Evolutionary conservation across 1,139 yeast species (phyloP), one percentile per base, ranked within the genome.

Genomic region (Chernovozyma aurita): DNA sequence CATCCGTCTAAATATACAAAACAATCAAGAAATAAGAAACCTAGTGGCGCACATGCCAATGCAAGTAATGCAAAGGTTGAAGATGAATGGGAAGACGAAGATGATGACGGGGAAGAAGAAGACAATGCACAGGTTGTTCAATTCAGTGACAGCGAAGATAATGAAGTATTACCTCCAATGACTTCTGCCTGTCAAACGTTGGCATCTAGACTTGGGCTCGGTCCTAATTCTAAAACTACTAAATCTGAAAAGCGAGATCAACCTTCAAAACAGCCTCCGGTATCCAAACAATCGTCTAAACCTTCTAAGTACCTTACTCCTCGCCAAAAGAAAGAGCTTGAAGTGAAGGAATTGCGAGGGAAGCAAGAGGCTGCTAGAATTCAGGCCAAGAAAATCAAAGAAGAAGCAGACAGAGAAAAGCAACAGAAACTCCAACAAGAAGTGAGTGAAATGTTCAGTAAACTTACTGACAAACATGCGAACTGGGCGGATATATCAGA

Each of bases 401-500:
- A 30, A 11, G 32, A 28, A 31, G 45, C 41, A 12, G 49, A 47
- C 18, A 38, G 43, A 25, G 50, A 43, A 33, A 46, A 44, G 33
- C 59, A 53, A n/a, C 57, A 52, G 18, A 39, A 50, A 31, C 45
- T 52, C 24, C 46, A 56, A 37, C 49, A 51, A 24, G 69, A 63
- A 35, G 55, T 64, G 15, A 49, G 53, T 24, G 53, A 52, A 28
- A 52, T 64, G 52, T 52, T 63, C 31, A 59, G 54, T 34, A 60
- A 59, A 39, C 52, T 63, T 52, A 57, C 52, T 27, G 53, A 53
- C 37, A 51, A 55, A 16, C 47, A 56, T 18, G 42, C 57, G 18
- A 61, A 53, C 39, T 65, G 71, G 71, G 71, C 71, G 11, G 64
- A 60, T 35, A 38, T 50, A 24, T 52, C 49, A 34, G 55, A 50